Base-by-base conservation (phyloP, 345 rosid species). In the Boechera divaricarpa region DNA sequence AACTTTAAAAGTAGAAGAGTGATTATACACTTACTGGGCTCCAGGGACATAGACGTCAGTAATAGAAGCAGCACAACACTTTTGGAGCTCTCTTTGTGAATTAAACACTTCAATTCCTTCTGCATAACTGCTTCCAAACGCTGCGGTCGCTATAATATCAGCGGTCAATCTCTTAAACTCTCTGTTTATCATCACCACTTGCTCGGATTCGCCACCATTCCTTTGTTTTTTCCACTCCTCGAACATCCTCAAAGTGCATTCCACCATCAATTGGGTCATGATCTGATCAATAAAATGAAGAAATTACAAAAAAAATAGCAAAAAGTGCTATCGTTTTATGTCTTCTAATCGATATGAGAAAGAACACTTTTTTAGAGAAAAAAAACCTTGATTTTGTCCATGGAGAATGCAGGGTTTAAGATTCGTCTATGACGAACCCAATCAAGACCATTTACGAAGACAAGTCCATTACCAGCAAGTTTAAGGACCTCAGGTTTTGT, bases 51-150 rank as follows among this genome's bases (percentile, higher is more conserved):
- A 73, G 38, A 79, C 1, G 4, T 77, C 38, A 5, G 66, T 16
- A 36, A 33, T 0, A 42, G 80, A 57, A 48, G 74, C 62, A 24
- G 58, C 83, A 69, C 57, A 77, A 47, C 60, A 71, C 13, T 32
- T 64, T 56, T 81, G 80, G 71, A 85, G 84, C 80, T 82, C 80
- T 58, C 16, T n/a, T 76, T 84, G 87, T 32, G 86, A 81, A 18
- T 52, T 52, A 66, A 82, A 88, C 21, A 82, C 78, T 56, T 79
- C 82, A 38, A 65, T 82, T 10, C 90, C 88, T 63, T 81, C 79
- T 0, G 41, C 79, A 24, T 79, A 84, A 79, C 80, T 82, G n/a
- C 83, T 85, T 53, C 88, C 86, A 78, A 86, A 84, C 24, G 90
- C 87, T 32, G 83, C 73, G 1, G 77, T 83, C 8, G 92, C 82